Conservation (phyloP, 2,329 filamentous ascomycete genomes). For the Orbilia quercus region DNA sequence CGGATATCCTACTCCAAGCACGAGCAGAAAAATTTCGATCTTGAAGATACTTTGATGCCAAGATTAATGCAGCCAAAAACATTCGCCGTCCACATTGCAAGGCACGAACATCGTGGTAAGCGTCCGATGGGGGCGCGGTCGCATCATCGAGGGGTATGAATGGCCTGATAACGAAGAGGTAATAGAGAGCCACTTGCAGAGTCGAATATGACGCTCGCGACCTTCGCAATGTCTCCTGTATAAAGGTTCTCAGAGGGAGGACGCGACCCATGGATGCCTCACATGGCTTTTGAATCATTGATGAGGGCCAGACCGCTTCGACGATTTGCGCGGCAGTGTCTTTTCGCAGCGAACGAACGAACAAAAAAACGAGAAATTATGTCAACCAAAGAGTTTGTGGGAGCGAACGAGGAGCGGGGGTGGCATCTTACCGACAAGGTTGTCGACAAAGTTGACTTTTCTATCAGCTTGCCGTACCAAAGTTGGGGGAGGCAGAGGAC, state of each 20-base stretch:
- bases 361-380: constrained; percentile 49
- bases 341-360: constrained; percentile 64
- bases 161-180: constrained; percentile 91
- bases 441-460: constrained; percentile 95
- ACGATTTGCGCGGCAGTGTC: constrained; percentile 98
- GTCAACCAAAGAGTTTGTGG: constrained; percentile 57
- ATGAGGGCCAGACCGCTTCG: constrained; percentile 94
- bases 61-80: constrained; percentile 93
- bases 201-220: constrained; percentile 98
- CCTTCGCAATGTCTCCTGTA: constrained; percentile 93
- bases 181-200: constrained; percentile 94
- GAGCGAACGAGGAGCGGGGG: constrained; percentile 23
- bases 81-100: constrained; percentile 96
- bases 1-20: constrained; percentile 99
- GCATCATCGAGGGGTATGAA: constrained; percentile 76
- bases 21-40: constrained; percentile 97
- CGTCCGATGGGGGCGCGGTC: constrained; percentile 17
- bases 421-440: constrained; percentile 85
- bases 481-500: constrained; percentile 71
- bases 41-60: constrained; percentile 97
- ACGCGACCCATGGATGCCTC: constrained; percentile 80
- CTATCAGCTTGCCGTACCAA: constrained; percentile 88
- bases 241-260: constrained; percentile 90
- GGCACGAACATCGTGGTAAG: constrained; percentile 74
- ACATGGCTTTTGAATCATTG: constrained; percentile 79